Base-by-base conservation (phyloP, 1,284 basidiomycete genomes). In the Marasmius sp. region DNA sequence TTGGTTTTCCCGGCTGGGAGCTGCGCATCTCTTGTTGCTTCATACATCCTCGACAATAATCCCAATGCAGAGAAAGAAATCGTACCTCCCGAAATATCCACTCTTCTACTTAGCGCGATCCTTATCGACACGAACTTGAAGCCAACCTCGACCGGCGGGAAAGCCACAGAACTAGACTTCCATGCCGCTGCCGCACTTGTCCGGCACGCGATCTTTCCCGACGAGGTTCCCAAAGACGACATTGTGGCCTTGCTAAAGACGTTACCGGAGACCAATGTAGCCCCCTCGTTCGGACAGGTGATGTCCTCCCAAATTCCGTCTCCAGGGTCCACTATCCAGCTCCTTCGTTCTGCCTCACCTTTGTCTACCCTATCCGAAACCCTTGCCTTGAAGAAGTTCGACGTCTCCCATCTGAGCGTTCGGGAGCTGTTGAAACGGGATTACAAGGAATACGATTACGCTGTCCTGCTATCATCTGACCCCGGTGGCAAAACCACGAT, bases 401-500 rank as follows among this genome's bases (percentile, higher is more conserved):
- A 91, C 64, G 80, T 98, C 9, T 83, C 85, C 0, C 83, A 87
- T 64, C 81, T 98, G 33, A 79, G 77, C 38, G 86, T 88, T 0
- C 79, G 84, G 54, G 94, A 98, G 68, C 85, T 98, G 34, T 82
- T 98, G 4, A 81, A 91, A 18, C 80, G 97, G 18, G 97, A 98
- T 75, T 99, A 96, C 82, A 98, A 99, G 74, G 88, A 96, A 69
- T 96, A 94, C 72, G 68, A 71, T 3, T 77, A 85, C 67, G 72
- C 74, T 2, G 82, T 84, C 0, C 34, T 3, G 68, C 73, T 18
- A 79, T 43, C 41, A 12, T 12, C 12, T 6, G 45, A 47, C 7
- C n/a, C 8, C 7, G 76, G 8, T 63, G 72, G 11, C 72, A 71
- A 68, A 48, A 74, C 76, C 33, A 68, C 79, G 14, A 77, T 78